Base-by-base conservation (phyloP, 805 yeast species). In the Schwanniomyces pseudopolymorphus region DNA sequence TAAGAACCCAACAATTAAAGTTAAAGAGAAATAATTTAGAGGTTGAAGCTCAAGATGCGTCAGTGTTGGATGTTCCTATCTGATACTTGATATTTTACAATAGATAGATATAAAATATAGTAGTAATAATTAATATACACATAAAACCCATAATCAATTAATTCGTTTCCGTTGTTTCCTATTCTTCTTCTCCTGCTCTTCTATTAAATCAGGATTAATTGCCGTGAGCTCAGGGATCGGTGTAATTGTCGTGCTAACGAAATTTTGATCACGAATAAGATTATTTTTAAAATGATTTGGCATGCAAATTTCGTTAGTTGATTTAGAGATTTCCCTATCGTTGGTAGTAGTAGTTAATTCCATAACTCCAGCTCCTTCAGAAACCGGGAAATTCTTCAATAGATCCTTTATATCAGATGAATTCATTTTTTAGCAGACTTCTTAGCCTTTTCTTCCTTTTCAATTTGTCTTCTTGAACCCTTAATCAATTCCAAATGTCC, bases 401-500 rank as follows among this genome's bases (percentile, higher is more conserved):
- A 55, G 50, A 10, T 53, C 57, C n/a, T 47, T 22, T 5, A 50
- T 24, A 16, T 44, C 46, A 47, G 46, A 33, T 39, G 47, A 37
- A 17, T 21, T 36, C 45, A 39, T 42, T 43, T 25, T 35, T 56
- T 53, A 35, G 48, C 54, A 4, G 26, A 17, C 17, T 39, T 39
- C 52, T 61, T 64, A 5, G 50, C 58, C 63, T 79, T 81, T 52
- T 73, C 79, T 14, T 65, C 72, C 61, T 79, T 87, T 61, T 89
- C 96, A 14, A 88, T 48, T 57, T 87, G 81, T 69, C 95, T 81
- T 73, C 97, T 83, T 6, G 94, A 84, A 13, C 99, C 99, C 66
- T 88, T 90, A 53, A 92, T 72, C 33, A 92, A 64, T 69, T 92
- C 99, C 58, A 92, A 76, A 66, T 92, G 98, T 21, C 99, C 99